Evolutionary conservation across 306 rosid species (phyloP).

Genomic region (Prosopis cineraria): DNA sequence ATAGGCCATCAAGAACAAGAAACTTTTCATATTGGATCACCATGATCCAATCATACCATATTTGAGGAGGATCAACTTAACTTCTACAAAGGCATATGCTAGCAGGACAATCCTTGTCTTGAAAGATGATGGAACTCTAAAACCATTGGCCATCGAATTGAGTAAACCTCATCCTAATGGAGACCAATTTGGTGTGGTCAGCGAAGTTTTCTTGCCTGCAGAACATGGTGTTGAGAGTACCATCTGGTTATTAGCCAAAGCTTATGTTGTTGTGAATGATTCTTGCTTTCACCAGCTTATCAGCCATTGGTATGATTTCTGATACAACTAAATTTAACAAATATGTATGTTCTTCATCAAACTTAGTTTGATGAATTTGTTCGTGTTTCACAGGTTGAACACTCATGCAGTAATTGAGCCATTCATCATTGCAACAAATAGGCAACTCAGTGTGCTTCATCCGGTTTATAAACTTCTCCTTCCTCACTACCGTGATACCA

Average conservation of each 20-base stretch:
- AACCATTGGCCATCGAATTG: constrained; percentile 34
- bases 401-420: neutral
- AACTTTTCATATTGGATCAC: constrained; percentile 57
- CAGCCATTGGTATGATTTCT: neutral
- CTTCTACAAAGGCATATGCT: constrained; percentile 49
- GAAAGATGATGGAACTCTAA: constrained; percentile 9
- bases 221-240: neutral
- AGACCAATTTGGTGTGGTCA: constrained; percentile 46
- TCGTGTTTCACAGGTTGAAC: neutral
- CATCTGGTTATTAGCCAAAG: neutral
- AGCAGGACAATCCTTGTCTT: constrained; percentile 57
- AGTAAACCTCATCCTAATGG: constrained; percentile 58
- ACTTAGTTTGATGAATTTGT: neutral
- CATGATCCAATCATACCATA: constrained; percentile 58
- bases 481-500: neutral
- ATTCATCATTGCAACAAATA: neutral
- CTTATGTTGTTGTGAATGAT: neutral
- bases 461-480: neutral
- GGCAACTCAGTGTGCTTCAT: neutral
- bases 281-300: neutral
- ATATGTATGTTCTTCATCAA: neutral
- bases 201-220: constrained; percentile 50
- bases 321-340: neutral
- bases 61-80: constrained; percentile 46
- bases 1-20: constrained; percentile 56